Base-by-base conservation (phyloP, 768 basidiomycete species). In the Mycena sanguinolenta region DNA sequence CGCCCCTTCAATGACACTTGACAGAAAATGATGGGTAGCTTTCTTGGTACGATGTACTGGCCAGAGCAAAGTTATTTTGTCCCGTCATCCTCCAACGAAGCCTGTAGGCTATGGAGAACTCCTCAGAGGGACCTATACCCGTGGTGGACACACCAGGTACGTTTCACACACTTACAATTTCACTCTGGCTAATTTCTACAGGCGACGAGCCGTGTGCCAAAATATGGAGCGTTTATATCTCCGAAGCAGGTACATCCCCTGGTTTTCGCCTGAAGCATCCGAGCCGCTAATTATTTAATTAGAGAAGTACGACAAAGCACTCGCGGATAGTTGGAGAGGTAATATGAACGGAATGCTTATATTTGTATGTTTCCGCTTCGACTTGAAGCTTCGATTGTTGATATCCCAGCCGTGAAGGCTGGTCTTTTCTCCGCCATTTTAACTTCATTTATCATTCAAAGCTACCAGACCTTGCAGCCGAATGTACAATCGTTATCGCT, bases 261-360 rank as follows among this genome's bases (percentile, higher is more conserved):
- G 4, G 32, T 10, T 34, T 34, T 5, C 32, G 6, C 32, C 32
- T 34, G 32, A 34, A 34, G 32, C 32, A 10, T 10, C 6, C 32
- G 32, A 34, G 10, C 4, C 10, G 32, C 32, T 34, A 10, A 34
- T 34, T 34, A 5, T 34, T 10, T 34, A 10, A 34, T 5, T 34
- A 34, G 73, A 71, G 49, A 74, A 74, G 36, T 74, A 74, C 44
- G 73, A 74, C 70, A 68, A 71, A 21, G 69, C 69, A 1, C 59
- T 74, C 4, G 70, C 65, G 6, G 73, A 74, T 30, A 65, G 67
- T 14, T 74, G 73, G 73, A 17, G 63, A 19, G 67, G 57, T 1
- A 69, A 71, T 28, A 74, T 74, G 73, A 66, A 71, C 17, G 73
- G 73, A 53, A 63, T 71, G 27, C 52, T 74, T 3, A 74, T 74